phyloP scores from a whole-genome alignment of 2,329 filamentous ascomycete genomes.

The Knoxdaviesia capensis region DNA sequence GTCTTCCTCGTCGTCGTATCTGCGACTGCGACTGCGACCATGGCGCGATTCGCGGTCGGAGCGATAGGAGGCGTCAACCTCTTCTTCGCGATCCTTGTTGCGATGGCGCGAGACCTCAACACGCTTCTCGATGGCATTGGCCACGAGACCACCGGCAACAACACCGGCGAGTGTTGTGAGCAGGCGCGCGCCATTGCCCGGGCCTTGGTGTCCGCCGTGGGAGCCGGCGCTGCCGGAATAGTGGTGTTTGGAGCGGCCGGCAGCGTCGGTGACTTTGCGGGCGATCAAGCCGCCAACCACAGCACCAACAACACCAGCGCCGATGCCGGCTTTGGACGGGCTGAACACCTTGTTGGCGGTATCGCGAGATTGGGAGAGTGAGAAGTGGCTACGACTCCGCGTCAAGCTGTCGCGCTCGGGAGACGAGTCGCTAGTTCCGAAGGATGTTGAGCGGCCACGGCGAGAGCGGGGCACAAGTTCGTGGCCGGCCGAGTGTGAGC shows the following conservation, averaged over 20 bases:
- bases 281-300: conserved; percentile 33
- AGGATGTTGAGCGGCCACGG: conserved; percentile 7
- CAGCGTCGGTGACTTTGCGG: conserved; percentile 23
- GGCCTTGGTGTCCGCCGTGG: conserved; percentile 12
- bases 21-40: background rate
- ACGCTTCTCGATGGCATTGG: conserved; percentile 26
- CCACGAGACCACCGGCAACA: conserved; percentile 32
- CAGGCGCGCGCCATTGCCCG: conserved; percentile 13
- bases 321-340: conserved; percentile 25
- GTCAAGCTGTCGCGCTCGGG: too few relatives aligned
- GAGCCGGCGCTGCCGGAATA: conserved; percentile 7
- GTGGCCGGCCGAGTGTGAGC: conserved; percentile 7
- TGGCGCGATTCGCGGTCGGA: conserved; percentile 7
- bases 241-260: conserved; percentile 12
- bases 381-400: too few relatives aligned
- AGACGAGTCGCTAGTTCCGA: conserved; percentile 8
- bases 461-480: conserved; percentile 2
- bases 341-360: conserved; percentile 24
- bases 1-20: background rate
- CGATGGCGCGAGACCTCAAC: conserved; percentile 17
- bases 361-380: too few relatives aligned
- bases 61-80: conserved; percentile 4
- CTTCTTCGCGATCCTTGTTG: conserved; percentile 12
- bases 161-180: conserved; percentile 32
- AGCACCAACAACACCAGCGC: conserved; percentile 30